Base-by-base conservation (phyloP, 1,284 basidiomycete species). In the Spongiforma sp. region DNA sequence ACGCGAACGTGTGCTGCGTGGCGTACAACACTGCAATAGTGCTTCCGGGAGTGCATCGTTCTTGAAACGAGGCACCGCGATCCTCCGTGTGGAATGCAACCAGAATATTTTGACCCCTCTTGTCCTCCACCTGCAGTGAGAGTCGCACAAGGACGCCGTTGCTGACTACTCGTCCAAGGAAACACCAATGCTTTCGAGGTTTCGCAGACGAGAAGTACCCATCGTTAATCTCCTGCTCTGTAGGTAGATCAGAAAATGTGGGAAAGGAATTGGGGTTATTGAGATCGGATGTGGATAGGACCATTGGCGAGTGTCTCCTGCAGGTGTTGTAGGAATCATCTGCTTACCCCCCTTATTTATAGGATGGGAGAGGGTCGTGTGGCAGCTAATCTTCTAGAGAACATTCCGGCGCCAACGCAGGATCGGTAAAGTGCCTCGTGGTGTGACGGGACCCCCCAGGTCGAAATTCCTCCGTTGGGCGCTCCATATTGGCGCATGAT, bases 81-180 rank as follows among this genome's bases (percentile, higher is more conserved):
- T 75, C 73, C n/a, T 75, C 72, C 11, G 75, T 75, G 28, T 75
- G 74, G 65, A 75, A 75, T 10, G 74, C 75, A 28, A 77, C 75
- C 30, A 66, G 60, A 15, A 76, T 48, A 56, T 43, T 55, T 17
- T 74, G 64, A 12, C 76, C 73, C 19, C 63, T 66, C 58, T 43
- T 76, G 65, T 75, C 73, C 58, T 77, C 68, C 24, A 77, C 73
- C 21, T 73, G 54, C 24, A 75, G 58, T 4, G 56, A 60, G 61
- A 75, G 73, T 55, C 73, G 73, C 46, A 75, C 75, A 21, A 67
- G 28, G 24, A 67, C 63, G 26, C 32, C 34, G 6, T 65, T 75
- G 21, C 68, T 73, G 58, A 77, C 61, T 14, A 75, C 67, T 26
- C 57, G 65, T 7, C 75, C 73, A 8, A 75, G 67, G 53, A 76